A percentile compares a stretch with the other conserved stretches of the same genome.
Evolutionary conservation across 371 early-diverging fungal species (phyloP).

Genomic region (Lichtheimia ornata): DNA sequence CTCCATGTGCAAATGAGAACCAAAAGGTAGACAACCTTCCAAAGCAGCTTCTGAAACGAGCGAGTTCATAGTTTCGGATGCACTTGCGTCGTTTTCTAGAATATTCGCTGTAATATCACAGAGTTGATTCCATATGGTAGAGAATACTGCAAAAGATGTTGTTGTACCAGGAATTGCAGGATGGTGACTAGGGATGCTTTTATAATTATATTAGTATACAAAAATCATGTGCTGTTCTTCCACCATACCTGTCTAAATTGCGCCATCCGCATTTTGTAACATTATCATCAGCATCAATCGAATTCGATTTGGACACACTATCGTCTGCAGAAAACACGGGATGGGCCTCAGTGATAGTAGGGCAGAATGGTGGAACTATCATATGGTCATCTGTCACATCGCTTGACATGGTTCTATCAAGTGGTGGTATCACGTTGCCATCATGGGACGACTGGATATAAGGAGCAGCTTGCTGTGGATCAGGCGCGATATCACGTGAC

Average conservation of each 20-base stretch:
- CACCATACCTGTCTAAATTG: slow-evolving; percentile 37
- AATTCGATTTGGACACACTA: slow-evolving; percentile 4
- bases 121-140: slow-evolving; percentile 42
- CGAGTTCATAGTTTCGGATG: slow-evolving; percentile 38
- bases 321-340: background rate
- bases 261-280: slow-evolving; percentile 18
- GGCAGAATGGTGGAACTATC: slow-evolving; percentile 11
- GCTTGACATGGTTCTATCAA: slow-evolving; percentile 7
- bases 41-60: slow-evolving; percentile 47
- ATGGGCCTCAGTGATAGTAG: background rate
- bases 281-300: slow-evolving; percentile 15
- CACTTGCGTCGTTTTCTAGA: slow-evolving; percentile 46
- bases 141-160: slow-evolving; percentile 36
- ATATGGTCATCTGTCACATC: background rate
- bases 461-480: too few species aligned
- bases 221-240: too few species aligned
- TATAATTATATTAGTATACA: too few species aligned
- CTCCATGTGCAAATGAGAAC: slow-evolving; percentile 53
- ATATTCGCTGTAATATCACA: slow-evolving; percentile 38
- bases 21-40: slow-evolving; percentile 49
- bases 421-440: slow-evolving; percentile 34
- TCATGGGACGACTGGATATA: slow-evolving; percentile 16
- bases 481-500: too few species aligned
- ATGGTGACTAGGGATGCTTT: slow-evolving; percentile 52
- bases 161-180: slow-evolving; percentile 35